phyloP scores from a whole-genome alignment of 306 rosid species.

The Glycyrrhiza uralensis region DNA sequence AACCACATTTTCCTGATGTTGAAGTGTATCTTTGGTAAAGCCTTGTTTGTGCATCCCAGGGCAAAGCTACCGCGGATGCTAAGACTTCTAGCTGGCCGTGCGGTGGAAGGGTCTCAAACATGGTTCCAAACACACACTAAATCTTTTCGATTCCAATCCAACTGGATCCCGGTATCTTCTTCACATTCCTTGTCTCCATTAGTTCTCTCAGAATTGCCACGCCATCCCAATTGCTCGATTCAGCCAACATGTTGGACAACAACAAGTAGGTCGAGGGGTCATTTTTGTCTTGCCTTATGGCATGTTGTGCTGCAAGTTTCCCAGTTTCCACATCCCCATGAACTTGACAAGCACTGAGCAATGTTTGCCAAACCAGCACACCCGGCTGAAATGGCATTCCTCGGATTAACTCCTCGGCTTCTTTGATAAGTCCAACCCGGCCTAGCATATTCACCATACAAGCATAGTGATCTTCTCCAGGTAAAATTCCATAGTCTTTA shows the following conservation, averaged over 20 bases:
- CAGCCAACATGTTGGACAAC: slow-evolving; percentile 71
- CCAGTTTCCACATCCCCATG: slow-evolving; percentile 62
- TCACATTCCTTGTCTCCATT: slow-evolving; percentile 63
- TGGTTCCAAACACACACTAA: no score
- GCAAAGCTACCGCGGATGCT: no score
- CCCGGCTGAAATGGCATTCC: slow-evolving; percentile 62
- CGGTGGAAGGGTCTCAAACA: no score
- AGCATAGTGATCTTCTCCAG: slow-evolving; percentile 71
- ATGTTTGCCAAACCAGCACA: slow-evolving; percentile 67
- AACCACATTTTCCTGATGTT: neutral
- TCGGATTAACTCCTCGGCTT: slow-evolving; percentile 59
- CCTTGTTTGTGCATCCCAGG: no score
- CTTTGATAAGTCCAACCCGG: slow-evolving; percentile 58
- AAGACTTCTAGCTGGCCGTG: no score
- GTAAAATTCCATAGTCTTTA: slow-evolving; percentile 47
- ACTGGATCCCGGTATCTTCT: slow-evolving; percentile 72
- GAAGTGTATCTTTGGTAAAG: no score
- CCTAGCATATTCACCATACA: slow-evolving; percentile 77
- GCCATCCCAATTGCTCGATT: slow-evolving; percentile 53
- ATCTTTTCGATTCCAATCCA: slow-evolving; percentile 41
- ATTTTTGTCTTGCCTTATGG: slow-evolving; percentile 38
- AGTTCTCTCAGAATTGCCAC: slow-evolving; percentile 54
- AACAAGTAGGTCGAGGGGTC: slow-evolving; percentile 70
- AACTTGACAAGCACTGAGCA: slow-evolving; percentile 68
- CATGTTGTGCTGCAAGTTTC: slow-evolving; percentile 55